phyloP scores from a whole-genome alignment of 495 filamentous ascomycete genomes.

The Hypoxylon trugodes region DNA sequence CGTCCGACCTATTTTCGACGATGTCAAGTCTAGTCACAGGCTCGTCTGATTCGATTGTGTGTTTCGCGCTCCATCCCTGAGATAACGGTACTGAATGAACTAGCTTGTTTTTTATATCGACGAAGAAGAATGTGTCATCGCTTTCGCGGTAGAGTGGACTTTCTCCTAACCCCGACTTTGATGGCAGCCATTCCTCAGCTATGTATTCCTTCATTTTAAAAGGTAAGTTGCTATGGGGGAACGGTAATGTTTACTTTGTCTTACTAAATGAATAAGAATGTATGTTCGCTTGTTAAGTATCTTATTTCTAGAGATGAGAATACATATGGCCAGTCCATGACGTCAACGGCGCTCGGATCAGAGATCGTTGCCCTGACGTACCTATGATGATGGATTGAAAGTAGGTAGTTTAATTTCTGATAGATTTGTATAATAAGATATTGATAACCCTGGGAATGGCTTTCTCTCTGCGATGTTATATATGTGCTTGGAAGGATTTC shows the following conservation, averaged over 20 bases:
- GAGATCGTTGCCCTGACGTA: too few species aligned
- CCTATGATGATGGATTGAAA: too few species aligned
- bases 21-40: not conserved
- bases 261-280: too few species aligned
- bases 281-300: too few species aligned
- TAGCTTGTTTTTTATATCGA: constrained; percentile 27
- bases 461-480: too few species aligned
- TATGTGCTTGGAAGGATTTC: too few species aligned
- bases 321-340: not conserved
- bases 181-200: constrained; percentile 19
- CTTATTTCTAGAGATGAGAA: not conserved
- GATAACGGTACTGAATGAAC: constrained; percentile 18
- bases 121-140: constrained; percentile 32
- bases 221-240: too few species aligned
- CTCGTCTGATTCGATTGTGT: not conserved
- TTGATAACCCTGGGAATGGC: too few species aligned
- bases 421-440: too few species aligned
- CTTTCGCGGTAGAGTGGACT: constrained; percentile 23
- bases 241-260: too few species aligned
- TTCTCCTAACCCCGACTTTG: constrained; percentile 18
- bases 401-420: too few species aligned
- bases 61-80: not conserved
- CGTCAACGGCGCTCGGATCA: too few species aligned
- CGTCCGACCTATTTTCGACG: not conserved
- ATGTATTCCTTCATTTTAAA: not conserved